A percentile compares a stretch with the other conserved stretches of the same genome.
Conservation (phyloP, 441 rosid species). For the Theobroma grandiflorum region DNA sequence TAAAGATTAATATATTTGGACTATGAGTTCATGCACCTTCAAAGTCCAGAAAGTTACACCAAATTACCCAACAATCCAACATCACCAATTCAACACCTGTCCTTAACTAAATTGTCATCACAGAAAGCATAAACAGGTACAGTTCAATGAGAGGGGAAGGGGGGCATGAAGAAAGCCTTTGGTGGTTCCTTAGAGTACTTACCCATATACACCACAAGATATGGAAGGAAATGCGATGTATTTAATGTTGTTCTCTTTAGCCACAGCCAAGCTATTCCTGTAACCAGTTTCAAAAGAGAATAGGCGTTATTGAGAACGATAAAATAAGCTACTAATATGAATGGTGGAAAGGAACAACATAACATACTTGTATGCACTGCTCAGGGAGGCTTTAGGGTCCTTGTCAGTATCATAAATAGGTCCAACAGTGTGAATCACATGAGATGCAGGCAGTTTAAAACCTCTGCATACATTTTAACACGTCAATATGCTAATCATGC, state of each 20-base stretch:
- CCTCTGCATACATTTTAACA: constrained; percentile 56
- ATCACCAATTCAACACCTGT: neutral
- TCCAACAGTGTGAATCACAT: constrained; percentile 79
- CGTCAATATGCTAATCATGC: constrained; percentile 18
- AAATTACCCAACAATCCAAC: neutral
- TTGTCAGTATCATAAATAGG: constrained; percentile 65
- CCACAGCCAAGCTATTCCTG: constrained; percentile 81
- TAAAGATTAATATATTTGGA: neutral
- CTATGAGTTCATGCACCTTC: neutral
- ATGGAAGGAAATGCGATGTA: constrained; percentile 91
- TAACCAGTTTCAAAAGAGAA: constrained; percentile 27
- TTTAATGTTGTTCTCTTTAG: constrained; percentile 76
- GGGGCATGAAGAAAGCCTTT: neutral
- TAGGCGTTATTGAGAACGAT: constrained; percentile 1
- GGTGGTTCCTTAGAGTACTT: constrained; percentile 27
- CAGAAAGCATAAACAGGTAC: neutral
- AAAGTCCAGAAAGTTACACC: neutral
- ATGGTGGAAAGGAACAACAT: constrained; percentile 13
- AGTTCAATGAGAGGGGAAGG: neutral
- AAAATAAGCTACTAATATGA: neutral
- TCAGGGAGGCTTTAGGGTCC: constrained; percentile 61
- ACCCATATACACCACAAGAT: constrained; percentile 86
- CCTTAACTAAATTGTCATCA: neutral
- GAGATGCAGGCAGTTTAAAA: constrained; percentile 75
- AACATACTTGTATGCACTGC: constrained; percentile 65